Base-by-base conservation (phyloP, 805 yeast species). In the Ogataea nitratoaversa region DNA sequence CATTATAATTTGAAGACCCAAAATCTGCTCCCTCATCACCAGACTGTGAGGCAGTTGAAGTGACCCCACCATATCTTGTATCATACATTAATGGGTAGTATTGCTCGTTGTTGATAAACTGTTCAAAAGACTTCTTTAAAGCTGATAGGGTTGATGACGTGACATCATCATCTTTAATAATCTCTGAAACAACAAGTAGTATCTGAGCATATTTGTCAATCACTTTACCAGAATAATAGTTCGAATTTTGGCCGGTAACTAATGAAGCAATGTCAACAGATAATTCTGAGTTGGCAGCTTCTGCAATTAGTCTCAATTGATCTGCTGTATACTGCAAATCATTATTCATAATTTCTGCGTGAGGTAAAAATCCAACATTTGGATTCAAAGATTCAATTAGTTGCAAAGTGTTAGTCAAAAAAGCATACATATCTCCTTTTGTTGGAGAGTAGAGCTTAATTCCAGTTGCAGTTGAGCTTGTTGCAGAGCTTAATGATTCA, bases 131-230 rank as follows among this genome's bases (percentile, higher is more conserved):
- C 1, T 54, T 51, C 48, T 76, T 56, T 53, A 75, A 66, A 19
- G 70, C 66, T 35, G 63, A 68, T 37, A 78, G 56, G 43, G 79
- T 67, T 0, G 82, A 69, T 61, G 72, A 69, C 1, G 69, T 71
- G 11, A 61, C 61, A 19, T 75, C 74, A 42, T 66, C 65, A 28
- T 62, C 67, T 13, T 50, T 43, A 39, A 77, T 54, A 25, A 78
- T 67, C 19, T 73, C 77, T 46, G 67, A 63, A 14, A 75, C 69
- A 11, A 74, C 74, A 41, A 74, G 66, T 42, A 77, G 62, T 36
- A 78, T 71, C 54, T 76, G 73, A 8, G 82, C 79, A 52, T 72
- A 78, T 50, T 76, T 77, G 56, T 75, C 82, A 24, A 76, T 43
- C 12, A 70, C 63, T 50, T 78, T 78, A 39, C 82, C 84, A 14